Percentiles rank a stretch among this genome's conserved stretches.
Evolutionary conservation across 2,329 filamentous ascomycete species (phyloP).

Genomic region (Huntiella moniliformis): DNA sequence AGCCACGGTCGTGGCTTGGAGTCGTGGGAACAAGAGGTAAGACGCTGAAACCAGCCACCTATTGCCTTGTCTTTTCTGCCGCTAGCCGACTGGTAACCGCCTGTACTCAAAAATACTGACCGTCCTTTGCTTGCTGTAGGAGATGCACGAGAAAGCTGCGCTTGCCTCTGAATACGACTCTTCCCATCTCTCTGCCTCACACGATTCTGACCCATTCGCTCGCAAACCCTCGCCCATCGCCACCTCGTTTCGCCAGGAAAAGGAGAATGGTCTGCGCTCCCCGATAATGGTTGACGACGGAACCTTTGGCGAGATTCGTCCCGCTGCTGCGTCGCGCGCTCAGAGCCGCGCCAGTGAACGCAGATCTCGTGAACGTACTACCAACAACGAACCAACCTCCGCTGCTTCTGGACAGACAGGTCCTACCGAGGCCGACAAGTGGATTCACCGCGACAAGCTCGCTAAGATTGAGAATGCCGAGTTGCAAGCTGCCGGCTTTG

Average conservation of each 20-base stretch:
- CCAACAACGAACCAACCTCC: neutral
- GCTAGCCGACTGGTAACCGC: neutral
- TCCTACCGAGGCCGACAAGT: constrained; percentile 44
- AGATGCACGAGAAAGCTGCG: constrained; percentile 1
- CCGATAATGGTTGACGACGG: constrained; percentile 9
- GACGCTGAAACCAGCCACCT: neutral
- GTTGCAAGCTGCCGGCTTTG: constrained; percentile 59
- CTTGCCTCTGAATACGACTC: neutral
- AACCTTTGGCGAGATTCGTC: constrained; percentile 7
- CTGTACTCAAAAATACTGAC: neutral
- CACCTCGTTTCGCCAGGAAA: constrained; percentile 2
- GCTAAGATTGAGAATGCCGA: constrained; percentile 66
- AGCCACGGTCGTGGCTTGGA: constrained; percentile 6
- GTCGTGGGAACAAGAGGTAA: constrained; percentile 8
- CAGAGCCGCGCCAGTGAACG: constrained; percentile 10
- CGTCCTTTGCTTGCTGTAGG: neutral
- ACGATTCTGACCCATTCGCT: neutral
- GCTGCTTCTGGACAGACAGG: neutral
- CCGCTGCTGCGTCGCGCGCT: constrained; percentile 2
- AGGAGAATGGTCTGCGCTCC: constrained; percentile 4
- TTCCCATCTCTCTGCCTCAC: neutral
- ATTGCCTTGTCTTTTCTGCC: neutral
- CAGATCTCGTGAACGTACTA: constrained; percentile 7
- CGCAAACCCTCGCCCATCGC: constrained; percentile 7
- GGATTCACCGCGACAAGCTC: constrained; percentile 74